Percentiles rank a stretch among this genome's conserved stretches.
Evolutionary conservation across 345 rosid genomes (phyloP).

Genomic region (Cardamine resedifolia): DNA sequence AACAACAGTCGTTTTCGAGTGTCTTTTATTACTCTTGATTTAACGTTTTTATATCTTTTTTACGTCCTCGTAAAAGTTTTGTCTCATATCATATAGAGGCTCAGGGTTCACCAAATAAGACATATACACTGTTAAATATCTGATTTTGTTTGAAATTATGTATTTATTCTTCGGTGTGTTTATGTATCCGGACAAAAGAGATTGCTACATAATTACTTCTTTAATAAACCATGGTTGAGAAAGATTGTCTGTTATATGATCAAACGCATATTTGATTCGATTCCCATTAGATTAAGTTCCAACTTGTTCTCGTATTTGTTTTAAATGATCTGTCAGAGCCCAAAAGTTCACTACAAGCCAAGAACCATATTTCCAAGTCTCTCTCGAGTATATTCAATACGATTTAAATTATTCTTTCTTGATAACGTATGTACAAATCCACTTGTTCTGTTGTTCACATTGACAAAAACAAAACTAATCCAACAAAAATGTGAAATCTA

Average conservation of each 20-base stretch:
- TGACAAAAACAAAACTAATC: background rate
- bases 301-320: background rate
- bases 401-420: background rate
- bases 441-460: background rate
- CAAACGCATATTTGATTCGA: background rate
- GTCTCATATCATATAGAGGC: background rate
- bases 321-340: background rate
- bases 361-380: conserved; percentile 20
- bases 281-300: background rate
- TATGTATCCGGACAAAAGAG: background rate
- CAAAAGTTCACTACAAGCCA: conserved; percentile 4
- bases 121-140: background rate
- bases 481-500: conserved; percentile 6
- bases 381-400: conserved; percentile 13
- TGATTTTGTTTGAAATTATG: background rate
- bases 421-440: background rate
- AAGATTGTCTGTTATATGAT: background rate
- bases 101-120: background rate
- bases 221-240: background rate
- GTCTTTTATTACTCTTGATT: background rate
- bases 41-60: background rate
- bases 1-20: conserved; percentile 2
- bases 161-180: background rate
- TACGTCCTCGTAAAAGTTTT: background rate
- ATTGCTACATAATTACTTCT: background rate